phyloP scores from a whole-genome alignment of 768 basidiomycete species.

The Mycena floridula region DNA sequence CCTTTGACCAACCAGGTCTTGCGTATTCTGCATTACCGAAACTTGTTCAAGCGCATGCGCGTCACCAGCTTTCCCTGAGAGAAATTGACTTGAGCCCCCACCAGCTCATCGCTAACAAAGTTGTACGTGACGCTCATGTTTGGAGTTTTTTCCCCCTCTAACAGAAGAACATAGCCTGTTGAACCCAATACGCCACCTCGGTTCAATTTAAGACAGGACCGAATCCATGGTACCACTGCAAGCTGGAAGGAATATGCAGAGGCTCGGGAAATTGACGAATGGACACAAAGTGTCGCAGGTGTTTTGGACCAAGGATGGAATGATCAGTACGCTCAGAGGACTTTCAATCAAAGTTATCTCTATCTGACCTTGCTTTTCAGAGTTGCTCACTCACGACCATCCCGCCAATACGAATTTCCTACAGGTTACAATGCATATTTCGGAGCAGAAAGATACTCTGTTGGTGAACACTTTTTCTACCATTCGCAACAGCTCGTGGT shows the following conservation, averaged over 20 bases:
- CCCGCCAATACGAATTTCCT: conserved; percentile 88
- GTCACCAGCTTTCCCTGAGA: conserved; percentile 54
- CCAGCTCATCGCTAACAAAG: conserved; percentile 84
- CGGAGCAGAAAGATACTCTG: conserved; percentile 71
- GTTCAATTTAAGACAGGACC: conserved; percentile 71
- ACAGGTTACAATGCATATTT: conserved; percentile 87
- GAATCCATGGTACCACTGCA: conserved; percentile 63
- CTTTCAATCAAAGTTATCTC: background rate
- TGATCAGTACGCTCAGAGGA: conserved; percentile 56
- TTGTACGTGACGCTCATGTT: conserved; percentile 44
- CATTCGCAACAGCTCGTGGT: conserved; percentile 57
- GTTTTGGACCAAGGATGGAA: conserved; percentile 87
- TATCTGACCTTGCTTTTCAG: conserved; percentile 32
- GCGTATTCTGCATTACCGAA: conserved; percentile 67
- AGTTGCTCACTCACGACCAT: conserved; percentile 46
- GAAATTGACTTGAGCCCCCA: conserved; percentile 74
- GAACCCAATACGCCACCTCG: conserved; percentile 60
- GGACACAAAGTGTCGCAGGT: conserved; percentile 84
- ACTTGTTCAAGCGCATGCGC: conserved; percentile 77
- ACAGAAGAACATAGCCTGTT: conserved; percentile 48
- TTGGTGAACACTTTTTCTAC: conserved; percentile 87
- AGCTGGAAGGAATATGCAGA: conserved; percentile 83
- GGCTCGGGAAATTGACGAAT: conserved; percentile 81
- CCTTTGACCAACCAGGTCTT: conserved; percentile 49
- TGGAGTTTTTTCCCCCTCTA: conserved; percentile 2